Evolutionary conservation across 2,329 filamentous ascomycete genomes (phyloP), one percentile per base, ranked within the genome.

Genomic region (Neospermospora avenae): DNA sequence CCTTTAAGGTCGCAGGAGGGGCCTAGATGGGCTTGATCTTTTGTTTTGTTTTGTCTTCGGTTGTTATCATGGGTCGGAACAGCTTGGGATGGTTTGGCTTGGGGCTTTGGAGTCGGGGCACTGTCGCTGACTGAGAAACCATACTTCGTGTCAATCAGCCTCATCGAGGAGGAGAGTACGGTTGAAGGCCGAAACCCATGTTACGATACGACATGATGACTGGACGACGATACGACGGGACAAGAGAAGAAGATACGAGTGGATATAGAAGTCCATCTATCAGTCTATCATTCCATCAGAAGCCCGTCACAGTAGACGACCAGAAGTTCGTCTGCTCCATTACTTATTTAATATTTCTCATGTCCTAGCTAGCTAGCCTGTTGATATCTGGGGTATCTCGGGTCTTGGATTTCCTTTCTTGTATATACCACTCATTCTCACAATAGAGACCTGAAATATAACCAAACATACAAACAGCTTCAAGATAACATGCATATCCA

Each of bases 1-100:
- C 83, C 84, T 2, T 70, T 84, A 51, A 76, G 81, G 55, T 60
- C 63, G 13, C 57, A 65, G 28, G 49, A 58, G 20, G 46, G 56
- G 18, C 52, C 55, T 34, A 49, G 57, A 18, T 61, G 55, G 57
- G 51, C 57, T 6, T 60, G 51, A 55, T 51, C 6, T 48, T 13
- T n/a, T 31, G 31, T 16, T 41, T 55, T 42, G 39, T 42, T 42
- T 42, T 42, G n/a, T 39, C 35, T 31, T 5, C 28, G 28, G 28
- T 31, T 3, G 16, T 39, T 14, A 42, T 37, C 35, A n/a, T 45
- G 35, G 6, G 35, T 45, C 41, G 31, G 6, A n/a, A 31, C 22
- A 34, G 31, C 20, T 57, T 49, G n/a, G 28, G 31, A 20, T 25
- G 31, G 28, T 48, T 39, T 22, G 55, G 31, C 16, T 25, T 25